Evolutionary conservation across 2,329 filamentous ascomycete species (phyloP), one percentile per base, ranked within the genome.

Genomic region (Fusarium napiforme): DNA sequence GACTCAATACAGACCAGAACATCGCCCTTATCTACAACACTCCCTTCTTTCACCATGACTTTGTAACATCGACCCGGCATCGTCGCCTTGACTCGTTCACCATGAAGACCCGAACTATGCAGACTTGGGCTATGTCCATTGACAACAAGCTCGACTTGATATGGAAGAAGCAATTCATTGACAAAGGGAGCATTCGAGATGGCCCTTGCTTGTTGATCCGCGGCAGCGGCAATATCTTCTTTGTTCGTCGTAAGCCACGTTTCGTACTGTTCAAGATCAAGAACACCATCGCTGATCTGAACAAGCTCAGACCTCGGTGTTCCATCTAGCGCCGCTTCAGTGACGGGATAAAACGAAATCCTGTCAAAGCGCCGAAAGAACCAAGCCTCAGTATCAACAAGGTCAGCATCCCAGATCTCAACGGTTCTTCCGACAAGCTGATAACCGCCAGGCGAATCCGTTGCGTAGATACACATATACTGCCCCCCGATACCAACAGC

Each of bases 401-500:
- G 55, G 23, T 40, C 56, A 14, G 73, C 60, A 64, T 82, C 78
- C 82, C 81, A 83, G 15, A 82, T 80, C 32, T 79, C 76, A 5
- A 80, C 66, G 0, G 82, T 83, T 21, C 81, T 76, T 1, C 82
- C 82, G 1, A 82, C 79, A 16, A 83, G 76, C 66, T 83, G 82
- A 69, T 83, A 83, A 0, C 82, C 82, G 5, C 82, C 82, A 4
- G 82, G 82, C 9, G 80, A 81, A 40, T 82, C 79, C 18, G 80
- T 80, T 14, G 80, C 80, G 52, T 83, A 83, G n/a, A 83, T 82
- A 47, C 82, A 82, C 77, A 83, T 81, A 52, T 82, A 82, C 66
- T 82, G 79, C 0, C 82, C 82, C 0, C 81, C 82, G 9, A 83
- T 78, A 2, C 82, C 81, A 3, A 83, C 81, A 10, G 81, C 77